Base-by-base conservation (phyloP, 2,329 filamentous ascomycete genomes). In the Colletotrichum sp. region DNA sequence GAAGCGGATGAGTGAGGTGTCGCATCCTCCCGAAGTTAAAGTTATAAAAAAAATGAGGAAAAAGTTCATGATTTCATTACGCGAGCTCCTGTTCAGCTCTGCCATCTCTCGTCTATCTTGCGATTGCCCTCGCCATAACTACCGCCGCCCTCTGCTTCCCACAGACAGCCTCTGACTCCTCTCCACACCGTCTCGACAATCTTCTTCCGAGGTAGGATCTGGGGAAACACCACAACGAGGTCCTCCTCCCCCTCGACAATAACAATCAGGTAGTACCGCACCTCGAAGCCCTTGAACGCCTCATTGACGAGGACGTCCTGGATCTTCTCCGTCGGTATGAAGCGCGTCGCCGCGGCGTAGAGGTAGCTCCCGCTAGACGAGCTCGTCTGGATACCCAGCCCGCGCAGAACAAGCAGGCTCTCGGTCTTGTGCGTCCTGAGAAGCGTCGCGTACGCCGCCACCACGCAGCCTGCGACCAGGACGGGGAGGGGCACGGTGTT, bases 241-340 rank as follows among this genome's bases (percentile, higher is more conserved):
- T 97, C 93, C 70, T 93, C 91, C 85, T 98, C 96, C 3, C 93
- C 96, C 79, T 97, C 94, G 21, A 98, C 95, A 69, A 98, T 94
- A 34, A 98, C 94, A 6, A 95, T 92, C 10, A 99, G 87, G 82
- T 98, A 98, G 82, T 96, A 98, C 55, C 93, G 88, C 43, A 98
- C 96, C 85, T 96, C 95, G 81, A 98, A 98, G 1, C 96, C 96
- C 73, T 92, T 92, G 84, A 98, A 98, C 5, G 96, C 97, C 87
- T 99, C 97, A 83, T 98, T 96, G 66, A 99, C 94, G 70, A 98
- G 92, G 72, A 99, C 93, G 83, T 99, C 97, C 82, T 95, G 95
- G 73, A 99, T 97, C 84, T 95, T 93, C 60, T 94, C 94, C 1
- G 96, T 98, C 1, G 97, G 96, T 75, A 99, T 98, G 83, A 93